Evolutionary conservation across 768 basidiomycete species (phyloP), one percentile per base, ranked within the genome.

Genomic region (Panellus pusillus): DNA sequence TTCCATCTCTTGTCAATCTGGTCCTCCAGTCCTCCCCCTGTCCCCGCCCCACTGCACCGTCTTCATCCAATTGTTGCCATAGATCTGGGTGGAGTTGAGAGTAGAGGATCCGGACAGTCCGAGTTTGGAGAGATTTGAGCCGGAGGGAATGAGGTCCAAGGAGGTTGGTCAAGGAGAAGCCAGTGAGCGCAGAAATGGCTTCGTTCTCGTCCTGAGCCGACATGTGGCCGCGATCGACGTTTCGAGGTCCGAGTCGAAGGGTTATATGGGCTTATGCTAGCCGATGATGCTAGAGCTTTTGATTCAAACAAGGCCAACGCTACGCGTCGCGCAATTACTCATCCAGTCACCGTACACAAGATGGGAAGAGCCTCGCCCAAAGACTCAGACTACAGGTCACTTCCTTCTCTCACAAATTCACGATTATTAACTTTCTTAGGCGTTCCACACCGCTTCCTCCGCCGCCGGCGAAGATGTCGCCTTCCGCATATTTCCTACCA

Each of bases 1-100:
- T 50, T 78, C 75, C 73, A 89, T 76, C 66, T 88, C 86, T 78
- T 73, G 66, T 94, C 91, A 52, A 95, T 91, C 64, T 93, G 87
- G 50, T 88, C 91, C 67, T 95, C 93, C 83, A 93, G 62, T 95
- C 93, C 62, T 93, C 80, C 19, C 91, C 90, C 61, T 89, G 83
- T 27, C 87, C 91, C 0, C 77, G 76, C 31, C 90, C 91, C 8
- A 91, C 88, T 4, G 81, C 86, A 32, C 78, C 72, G 18, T 77
- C 78, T 24, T 83, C 80, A 4, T 87, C 86, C 83, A 89, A 58
- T 80, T 82, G 51, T 91, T 87, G 49, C 70, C 87, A 71, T 91
- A 93, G 35, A 93, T 92, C 63, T 90, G 88, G 15, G 75, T 75
- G 15, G 80, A 76, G 39, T 76, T 83, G 51, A 91, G 73, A 6